Evolutionary conservation across 345 rosid species (phyloP), one percentile per base, ranked within the genome.

Genomic region (Boechera retrofracta): DNA sequence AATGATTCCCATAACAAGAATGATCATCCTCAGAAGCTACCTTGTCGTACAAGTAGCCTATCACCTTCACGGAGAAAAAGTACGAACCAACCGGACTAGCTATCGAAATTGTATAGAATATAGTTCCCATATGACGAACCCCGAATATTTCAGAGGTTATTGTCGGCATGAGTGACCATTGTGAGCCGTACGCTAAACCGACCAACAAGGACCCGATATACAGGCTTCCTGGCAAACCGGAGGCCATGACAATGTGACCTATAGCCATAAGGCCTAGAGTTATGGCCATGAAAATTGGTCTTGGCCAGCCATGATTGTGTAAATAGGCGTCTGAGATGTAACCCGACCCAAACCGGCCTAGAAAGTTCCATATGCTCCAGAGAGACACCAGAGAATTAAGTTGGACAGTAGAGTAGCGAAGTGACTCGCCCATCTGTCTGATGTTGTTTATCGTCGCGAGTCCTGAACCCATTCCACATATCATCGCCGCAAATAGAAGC

Each of bases 71-170:
- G 4, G 98, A 94, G 77, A 90, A 86, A n/a, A 86, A 80, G 15
- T 94, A 94, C 1, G 98, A 89, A 63, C 98, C 98, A 26, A 94
- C 73, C 0, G 98, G 97, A 74, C 96, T 88, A 11, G 97, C 96
- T 57, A 89, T 69, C 29, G 89, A 88, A 10, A 94, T 87, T 41
- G 98, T 86, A 79, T 94, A 91, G 77, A 86, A 89, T 42, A 91
- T 88, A 32, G 98, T 94, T 18, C 85, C 98, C 92, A 91, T 83
- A 61, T 93, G 81, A 38, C 26, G 61, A 21, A 90, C 73, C 4
- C 97, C 96, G 9, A 91, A 90, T 64, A 91, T 77, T 83, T 94
- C 96, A 1, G 89, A 87, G 18, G 87, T 82, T 28, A 94, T 84
- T 0, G 91, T 89, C 0, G 97, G 96, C 96, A 94, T 87, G 72